A percentile compares a stretch with the other conserved stretches of the same genome.
Conservation (phyloP, 2,329 filamentous ascomycete genomes). For the Pseudocercospora fijiensis region DNA sequence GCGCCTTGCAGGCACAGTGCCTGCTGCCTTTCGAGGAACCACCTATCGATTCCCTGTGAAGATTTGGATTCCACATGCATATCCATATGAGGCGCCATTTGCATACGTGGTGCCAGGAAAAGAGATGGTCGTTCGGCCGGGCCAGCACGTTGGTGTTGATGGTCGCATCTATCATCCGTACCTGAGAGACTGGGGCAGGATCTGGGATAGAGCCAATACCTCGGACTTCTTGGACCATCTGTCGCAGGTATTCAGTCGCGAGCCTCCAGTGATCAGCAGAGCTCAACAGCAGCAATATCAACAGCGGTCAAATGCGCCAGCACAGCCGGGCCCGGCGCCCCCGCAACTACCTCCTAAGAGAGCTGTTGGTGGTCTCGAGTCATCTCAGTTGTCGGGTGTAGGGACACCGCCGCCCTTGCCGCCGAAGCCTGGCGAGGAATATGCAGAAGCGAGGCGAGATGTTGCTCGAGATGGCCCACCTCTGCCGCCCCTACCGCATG, state of each 20-base stretch:
- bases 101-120: slow-evolving; percentile 85
- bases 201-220: slow-evolving; percentile 80
- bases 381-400: slow-evolving; percentile 22
- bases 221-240: slow-evolving; percentile 80
- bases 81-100: slow-evolving; percentile 81
- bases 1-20: slow-evolving; percentile 80
- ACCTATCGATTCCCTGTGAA: slow-evolving; percentile 89
- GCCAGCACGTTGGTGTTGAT: slow-evolving; percentile 91
- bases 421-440: slow-evolving; percentile 52
- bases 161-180: slow-evolving; percentile 96
- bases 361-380: slow-evolving; percentile 12
- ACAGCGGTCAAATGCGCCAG: slow-evolving; percentile 70
- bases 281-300: slow-evolving; percentile 50
- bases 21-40: slow-evolving; percentile 84
- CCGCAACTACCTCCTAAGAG: slow-evolving; percentile 41
- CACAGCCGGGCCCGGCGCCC: slow-evolving; percentile 53
- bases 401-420: slow-evolving; percentile 49
- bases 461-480: slow-evolving; percentile 34
- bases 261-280: slow-evolving; percentile 83
- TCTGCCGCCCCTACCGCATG: slow-evolving; percentile 38
- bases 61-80: slow-evolving; percentile 89
- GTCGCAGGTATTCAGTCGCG: slow-evolving; percentile 85
- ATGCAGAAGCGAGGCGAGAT: slow-evolving; percentile 22
- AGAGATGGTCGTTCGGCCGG: slow-evolving; percentile 84
- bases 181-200: slow-evolving; percentile 81